Conservation (phyloP, 768 basidiomycete genomes). For the Steccherinum ochraceum region DNA sequence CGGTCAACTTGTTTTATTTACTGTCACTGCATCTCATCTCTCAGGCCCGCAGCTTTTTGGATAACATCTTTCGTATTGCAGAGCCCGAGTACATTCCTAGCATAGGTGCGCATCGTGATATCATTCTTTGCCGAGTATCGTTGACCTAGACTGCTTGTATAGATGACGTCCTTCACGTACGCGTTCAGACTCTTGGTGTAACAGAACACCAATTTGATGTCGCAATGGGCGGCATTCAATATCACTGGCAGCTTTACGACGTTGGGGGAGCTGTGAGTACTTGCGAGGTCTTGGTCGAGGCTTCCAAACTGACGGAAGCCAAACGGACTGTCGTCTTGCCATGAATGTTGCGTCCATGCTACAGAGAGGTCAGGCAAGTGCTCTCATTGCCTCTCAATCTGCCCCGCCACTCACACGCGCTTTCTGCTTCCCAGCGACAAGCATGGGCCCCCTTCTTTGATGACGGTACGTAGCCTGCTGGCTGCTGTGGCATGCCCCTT, state of each 20-base stretch:
- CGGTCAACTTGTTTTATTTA: conserved; percentile 18
- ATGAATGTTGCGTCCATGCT: too few species aligned
- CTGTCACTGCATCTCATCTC: neutral
- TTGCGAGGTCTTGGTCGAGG: conserved; percentile 1
- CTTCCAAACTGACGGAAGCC: too few species aligned
- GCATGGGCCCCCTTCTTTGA: conserved; percentile 85
- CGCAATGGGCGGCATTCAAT: conserved; percentile 51
- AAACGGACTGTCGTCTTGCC: too few species aligned
- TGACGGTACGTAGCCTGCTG: conserved; percentile 42
- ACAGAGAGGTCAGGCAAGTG: conserved; percentile 59
- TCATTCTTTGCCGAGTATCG: conserved; percentile 2
- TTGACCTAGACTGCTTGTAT: conserved; percentile 7
- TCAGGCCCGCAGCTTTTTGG: conserved; percentile 53
- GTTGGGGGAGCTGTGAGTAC: conserved; percentile 73
- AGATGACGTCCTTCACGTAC: conserved; percentile 78
- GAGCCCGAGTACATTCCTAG: conserved; percentile 66
- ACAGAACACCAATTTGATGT: conserved; percentile 73
- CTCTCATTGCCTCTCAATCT: conserved; percentile 6
- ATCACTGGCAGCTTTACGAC: conserved; percentile 78
- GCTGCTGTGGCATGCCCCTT: conserved; percentile 2
- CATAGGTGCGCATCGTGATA: conserved; percentile 39
- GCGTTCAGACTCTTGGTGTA: conserved; percentile 75
- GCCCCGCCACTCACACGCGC: neutral
- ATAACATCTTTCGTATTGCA: conserved; percentile 57
- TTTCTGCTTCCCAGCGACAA: conserved; percentile 44